Evolutionary conservation across 495 filamentous ascomycete species (phyloP).

Genomic region (Penicillium paradoxum): DNA sequence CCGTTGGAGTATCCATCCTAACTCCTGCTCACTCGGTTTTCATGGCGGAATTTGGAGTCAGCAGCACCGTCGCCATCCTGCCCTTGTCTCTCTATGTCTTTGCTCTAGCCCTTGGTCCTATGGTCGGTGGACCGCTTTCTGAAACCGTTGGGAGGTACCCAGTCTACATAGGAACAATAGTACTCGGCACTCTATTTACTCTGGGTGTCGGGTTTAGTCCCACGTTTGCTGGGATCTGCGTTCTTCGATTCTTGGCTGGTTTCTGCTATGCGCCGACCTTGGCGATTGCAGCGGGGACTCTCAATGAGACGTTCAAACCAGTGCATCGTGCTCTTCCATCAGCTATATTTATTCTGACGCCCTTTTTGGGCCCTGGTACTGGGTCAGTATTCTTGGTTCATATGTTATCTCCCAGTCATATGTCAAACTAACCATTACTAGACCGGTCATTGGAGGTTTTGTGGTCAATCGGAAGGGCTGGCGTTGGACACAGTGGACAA

Average conservation of each 20-base stretch:
- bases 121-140: conserved; percentile 55
- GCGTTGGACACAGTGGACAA: conserved; percentile 59
- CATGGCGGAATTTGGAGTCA: conserved; percentile 41
- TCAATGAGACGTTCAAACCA: conserved; percentile 39
- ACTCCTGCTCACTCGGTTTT: conserved; percentile 42
- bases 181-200: conserved; percentile 55
- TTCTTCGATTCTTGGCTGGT: conserved; percentile 60
- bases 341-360: conserved; percentile 36
- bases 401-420: neutral
- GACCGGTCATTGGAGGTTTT: conserved; percentile 62
- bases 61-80: conserved; percentile 48
- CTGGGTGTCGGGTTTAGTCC: conserved; percentile 56
- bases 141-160: conserved; percentile 54
- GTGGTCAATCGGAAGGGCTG: conserved; percentile 52
- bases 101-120: conserved; percentile 54
- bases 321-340: conserved; percentile 30
- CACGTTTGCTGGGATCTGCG: conserved; percentile 49
- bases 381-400: conserved; percentile 29
- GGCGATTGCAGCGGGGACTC: conserved; percentile 41
- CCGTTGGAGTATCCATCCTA: conserved; percentile 51
- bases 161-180: conserved; percentile 49
- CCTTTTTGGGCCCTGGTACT: conserved; percentile 30
- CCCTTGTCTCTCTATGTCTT: conserved; percentile 53
- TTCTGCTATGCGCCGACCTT: conserved; percentile 37
- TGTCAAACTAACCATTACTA: conserved; percentile 44